Conservation (phyloP, 2,329 filamentous ascomycete species). For the Fusarium sp. region DNA sequence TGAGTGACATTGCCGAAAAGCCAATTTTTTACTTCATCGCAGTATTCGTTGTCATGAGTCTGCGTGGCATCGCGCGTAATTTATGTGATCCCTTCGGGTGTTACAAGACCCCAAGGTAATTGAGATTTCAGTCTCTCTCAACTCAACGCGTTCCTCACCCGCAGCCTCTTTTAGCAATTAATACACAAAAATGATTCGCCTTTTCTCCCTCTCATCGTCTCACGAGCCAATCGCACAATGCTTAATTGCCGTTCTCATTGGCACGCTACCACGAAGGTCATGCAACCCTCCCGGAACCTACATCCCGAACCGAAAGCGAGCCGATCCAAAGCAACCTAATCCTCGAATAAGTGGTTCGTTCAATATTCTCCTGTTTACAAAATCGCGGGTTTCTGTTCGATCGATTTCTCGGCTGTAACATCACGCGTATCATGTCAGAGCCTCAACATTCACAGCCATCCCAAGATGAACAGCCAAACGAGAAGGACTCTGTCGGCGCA, state of each 20-base stretch:
- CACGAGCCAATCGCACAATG: background rate
- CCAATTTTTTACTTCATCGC: too few species aligned
- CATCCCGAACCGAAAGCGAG: conserved; percentile 9
- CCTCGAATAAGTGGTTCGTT: background rate
- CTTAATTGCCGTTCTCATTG: background rate
- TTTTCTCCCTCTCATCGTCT: background rate
- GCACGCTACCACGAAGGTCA: background rate
- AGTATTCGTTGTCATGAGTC: background rate
- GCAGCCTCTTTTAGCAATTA: too few species aligned
- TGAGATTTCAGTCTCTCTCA: too few species aligned
- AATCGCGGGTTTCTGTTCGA: conserved; percentile 7
- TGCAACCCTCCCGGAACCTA: background rate
- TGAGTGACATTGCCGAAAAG: background rate
- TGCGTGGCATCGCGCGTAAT: background rate
- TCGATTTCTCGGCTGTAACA: background rate
- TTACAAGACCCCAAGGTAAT: background rate
- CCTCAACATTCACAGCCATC: background rate
- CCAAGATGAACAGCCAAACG: conserved; percentile 10
- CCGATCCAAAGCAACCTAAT: background rate
- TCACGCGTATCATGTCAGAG: conserved; percentile 12
- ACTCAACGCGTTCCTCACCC: background rate
- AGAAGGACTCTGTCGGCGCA: conserved; percentile 8
- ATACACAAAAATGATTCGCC: accelerated
- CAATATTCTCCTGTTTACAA: conserved; percentile 11
- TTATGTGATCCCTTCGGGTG: background rate